phyloP scores from a whole-genome alignment of 129 eudicot genomes.

The Artemisia tridentata region DNA sequence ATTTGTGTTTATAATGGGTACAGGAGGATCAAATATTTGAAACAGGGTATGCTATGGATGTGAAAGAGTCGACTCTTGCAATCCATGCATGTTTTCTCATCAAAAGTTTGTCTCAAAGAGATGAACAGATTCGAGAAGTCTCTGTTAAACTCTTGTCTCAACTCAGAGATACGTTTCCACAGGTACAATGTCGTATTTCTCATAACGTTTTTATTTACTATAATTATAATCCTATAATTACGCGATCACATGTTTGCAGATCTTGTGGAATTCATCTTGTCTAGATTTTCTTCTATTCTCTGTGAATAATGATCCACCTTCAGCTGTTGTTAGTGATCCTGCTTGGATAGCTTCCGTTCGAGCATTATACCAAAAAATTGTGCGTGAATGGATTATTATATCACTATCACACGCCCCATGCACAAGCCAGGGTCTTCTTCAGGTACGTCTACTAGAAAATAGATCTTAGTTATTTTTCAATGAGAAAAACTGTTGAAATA shows the following conservation, averaged over 20 bases:
- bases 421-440: slow-evolving; percentile 98
- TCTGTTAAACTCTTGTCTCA: slow-evolving; percentile 76
- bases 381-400: slow-evolving; percentile 88
- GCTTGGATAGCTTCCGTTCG: slow-evolving; percentile 79
- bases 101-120: slow-evolving; percentile 86
- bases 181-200: slow-evolving; percentile 41
- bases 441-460: slow-evolving; percentile 40
- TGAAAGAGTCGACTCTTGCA: slow-evolving; percentile 69
- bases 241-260: slow-evolving; percentile 52
- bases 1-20: background rate
- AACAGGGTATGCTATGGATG: slow-evolving; percentile 73
- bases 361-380: slow-evolving; percentile 78
- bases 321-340: slow-evolving; percentile 80
- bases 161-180: slow-evolving; percentile 87
- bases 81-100: slow-evolving; percentile 89
- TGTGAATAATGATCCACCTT: slow-evolving; percentile 77
- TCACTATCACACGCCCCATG: slow-evolving; percentile 99
- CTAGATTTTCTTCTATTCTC: slow-evolving; percentile 80
- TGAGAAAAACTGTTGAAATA: background rate
- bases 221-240: slow-evolving; percentile 1
- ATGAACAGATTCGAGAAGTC: slow-evolving; percentile 81
- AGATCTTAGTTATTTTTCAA: too few species aligned
- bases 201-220: background rate
- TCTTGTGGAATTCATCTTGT: slow-evolving; percentile 93
- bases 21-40: slow-evolving; percentile 86